Percentiles rank a stretch among this genome's conserved stretches.
These are phyloP conservation scores for Zea luxurians DNA, from an alignment of 176 grass and related monocot species.

Conservation along the genomic window DNA sequence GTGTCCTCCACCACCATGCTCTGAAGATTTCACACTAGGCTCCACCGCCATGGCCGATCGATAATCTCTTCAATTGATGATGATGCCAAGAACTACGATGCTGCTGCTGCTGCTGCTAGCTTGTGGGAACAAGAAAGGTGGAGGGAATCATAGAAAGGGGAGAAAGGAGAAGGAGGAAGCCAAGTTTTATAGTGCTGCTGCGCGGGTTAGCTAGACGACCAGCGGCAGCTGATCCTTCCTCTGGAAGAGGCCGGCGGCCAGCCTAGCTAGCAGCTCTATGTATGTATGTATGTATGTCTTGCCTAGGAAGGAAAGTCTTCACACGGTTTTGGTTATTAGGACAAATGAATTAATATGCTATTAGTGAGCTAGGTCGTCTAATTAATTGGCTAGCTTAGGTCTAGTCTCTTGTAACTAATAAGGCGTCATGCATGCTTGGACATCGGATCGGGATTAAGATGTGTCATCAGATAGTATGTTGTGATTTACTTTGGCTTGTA, in stretches of 20 bases:
- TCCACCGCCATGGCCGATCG: slow-evolving; percentile 36
- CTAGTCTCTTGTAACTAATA: background rate
- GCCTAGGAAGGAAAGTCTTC: slow-evolving; percentile 45
- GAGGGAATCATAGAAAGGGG: slow-evolving; percentile 27
- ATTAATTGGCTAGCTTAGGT: background rate
- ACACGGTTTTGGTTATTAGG: slow-evolving; percentile 27
- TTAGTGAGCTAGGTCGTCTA: background rate
- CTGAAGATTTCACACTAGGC: background rate
- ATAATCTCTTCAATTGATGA: no score
- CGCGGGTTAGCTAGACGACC: background rate
- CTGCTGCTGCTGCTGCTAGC: no score
- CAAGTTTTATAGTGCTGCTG: slow-evolving; percentile 40
- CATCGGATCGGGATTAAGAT: slow-evolving; percentile 4
- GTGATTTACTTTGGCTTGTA: background rate
- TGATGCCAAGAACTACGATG: no score
- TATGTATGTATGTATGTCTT: no score
- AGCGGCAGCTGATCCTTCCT: slow-evolving; percentile 13
- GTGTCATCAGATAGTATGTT: background rate
- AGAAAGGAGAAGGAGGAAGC: background rate
- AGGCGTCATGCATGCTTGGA: background rate
- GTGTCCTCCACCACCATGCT: slow-evolving; percentile 24
- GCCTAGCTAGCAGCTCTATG: no score
- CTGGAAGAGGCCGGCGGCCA: background rate
- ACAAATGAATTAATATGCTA: background rate
- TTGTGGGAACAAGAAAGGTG: slow-evolving; percentile 30